Evolutionary conservation across 2,329 filamentous ascomycete genomes (phyloP).

Genomic region (Volutella citrinella): DNA sequence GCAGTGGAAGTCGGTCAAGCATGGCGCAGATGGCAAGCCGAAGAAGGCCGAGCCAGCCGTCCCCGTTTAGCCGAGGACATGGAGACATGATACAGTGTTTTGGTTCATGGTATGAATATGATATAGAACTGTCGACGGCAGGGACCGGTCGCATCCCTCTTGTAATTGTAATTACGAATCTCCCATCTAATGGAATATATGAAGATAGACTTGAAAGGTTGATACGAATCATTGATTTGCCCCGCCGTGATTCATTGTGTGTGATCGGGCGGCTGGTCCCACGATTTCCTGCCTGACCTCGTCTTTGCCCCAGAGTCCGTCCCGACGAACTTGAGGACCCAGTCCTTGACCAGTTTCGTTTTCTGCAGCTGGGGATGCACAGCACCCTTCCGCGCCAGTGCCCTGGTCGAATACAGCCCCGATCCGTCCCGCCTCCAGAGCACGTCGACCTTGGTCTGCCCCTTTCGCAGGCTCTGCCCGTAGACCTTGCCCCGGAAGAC

Average conservation of each 20-base stretch:
- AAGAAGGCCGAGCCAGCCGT: conserved; percentile 24
- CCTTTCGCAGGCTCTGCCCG: conserved; percentile 74
- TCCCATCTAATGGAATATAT: too few species aligned
- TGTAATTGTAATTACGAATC: too few species aligned
- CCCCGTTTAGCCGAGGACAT: too few species aligned
- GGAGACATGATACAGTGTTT: too few species aligned
- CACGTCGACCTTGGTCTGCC: conserved; percentile 67
- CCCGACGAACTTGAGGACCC: conserved; percentile 70
- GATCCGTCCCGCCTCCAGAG: conserved; percentile 52
- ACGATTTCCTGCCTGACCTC: conserved; percentile 23
- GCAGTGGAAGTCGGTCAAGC: conserved; percentile 54
- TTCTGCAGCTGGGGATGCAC: conserved; percentile 56
- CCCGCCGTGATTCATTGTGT: too few species aligned
- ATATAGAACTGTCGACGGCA: too few species aligned
- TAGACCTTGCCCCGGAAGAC: conserved; percentile 76
- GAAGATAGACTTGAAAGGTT: too few species aligned
- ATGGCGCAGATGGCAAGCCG: conserved; percentile 28
- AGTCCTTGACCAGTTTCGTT: conserved; percentile 66
- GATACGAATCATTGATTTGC: too few species aligned
- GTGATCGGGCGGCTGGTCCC: conserved; percentile 41
- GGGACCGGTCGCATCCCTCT: too few species aligned
- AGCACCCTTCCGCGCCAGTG: conserved; percentile 37
- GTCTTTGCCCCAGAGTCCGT: conserved; percentile 23
- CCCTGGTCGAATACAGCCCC: conserved; percentile 55
- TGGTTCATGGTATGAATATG: too few species aligned